Percentiles rank a stretch among this genome's conserved stretches.
These are phyloP conservation scores for Exophiala xenobiotica DNA, from an alignment of 2,329 filamentous ascomycete genomes.

Conservation along the genomic window DNA sequence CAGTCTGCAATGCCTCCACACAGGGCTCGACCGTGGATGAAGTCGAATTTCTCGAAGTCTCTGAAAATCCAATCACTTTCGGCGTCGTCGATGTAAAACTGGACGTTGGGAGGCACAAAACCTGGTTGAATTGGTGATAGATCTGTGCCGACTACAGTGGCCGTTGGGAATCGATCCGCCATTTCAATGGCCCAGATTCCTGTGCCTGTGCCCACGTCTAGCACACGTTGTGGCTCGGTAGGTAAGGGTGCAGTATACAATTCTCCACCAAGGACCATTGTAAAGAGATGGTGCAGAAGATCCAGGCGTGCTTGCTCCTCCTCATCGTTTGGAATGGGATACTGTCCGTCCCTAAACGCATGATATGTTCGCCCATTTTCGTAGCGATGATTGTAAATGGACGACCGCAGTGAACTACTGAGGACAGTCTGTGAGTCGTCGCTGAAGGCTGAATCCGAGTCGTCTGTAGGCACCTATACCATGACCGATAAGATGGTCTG, in stretches of 20 bases:
- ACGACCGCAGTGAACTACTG: constrained; percentile 3
- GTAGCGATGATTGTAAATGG: constrained; percentile 8
- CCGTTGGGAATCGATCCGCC: constrained; percentile 32
- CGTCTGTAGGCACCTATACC: neutral
- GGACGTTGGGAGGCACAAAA: constrained; percentile 32
- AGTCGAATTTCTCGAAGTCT: constrained; percentile 27
- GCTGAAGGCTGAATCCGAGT: neutral
- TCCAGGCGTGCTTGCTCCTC: constrained; percentile 37
- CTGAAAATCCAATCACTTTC: constrained; percentile 32
- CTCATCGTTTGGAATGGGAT: constrained; percentile 35
- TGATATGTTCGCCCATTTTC: constrained; percentile 43
- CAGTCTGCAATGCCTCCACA: constrained; percentile 30
- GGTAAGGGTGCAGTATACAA: constrained; percentile 31
- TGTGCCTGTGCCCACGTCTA: constrained; percentile 37
- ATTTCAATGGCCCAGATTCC: constrained; percentile 42
- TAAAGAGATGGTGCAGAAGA: constrained; percentile 16
- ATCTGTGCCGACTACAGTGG: constrained; percentile 38
- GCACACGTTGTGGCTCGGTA: constrained; percentile 23
- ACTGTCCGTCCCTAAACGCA: constrained; percentile 21
- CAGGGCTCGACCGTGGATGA: constrained; percentile 36
- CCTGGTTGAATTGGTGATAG: constrained; percentile 39
- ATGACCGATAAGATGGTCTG: too few relatives aligned
- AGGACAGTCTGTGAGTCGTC: neutral
- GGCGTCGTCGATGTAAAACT: constrained; percentile 36
- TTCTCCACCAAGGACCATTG: neutral